Evolutionary conservation across 164 flowering plant species (phyloP).

Genomic region (Stephania yunnanensis): DNA sequence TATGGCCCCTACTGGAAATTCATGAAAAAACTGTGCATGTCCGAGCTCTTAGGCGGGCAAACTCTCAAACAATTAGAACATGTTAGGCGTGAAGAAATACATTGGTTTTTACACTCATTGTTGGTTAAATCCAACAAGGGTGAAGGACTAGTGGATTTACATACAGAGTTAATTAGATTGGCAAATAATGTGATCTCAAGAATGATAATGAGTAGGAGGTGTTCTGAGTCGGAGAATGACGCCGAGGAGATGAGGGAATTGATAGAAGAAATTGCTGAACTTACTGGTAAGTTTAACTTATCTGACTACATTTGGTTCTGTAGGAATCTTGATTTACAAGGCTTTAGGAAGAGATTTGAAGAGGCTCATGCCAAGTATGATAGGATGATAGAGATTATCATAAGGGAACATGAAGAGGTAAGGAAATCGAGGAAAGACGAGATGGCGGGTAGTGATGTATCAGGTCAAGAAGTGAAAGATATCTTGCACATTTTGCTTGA

Average conservation of each 20-base stretch:
- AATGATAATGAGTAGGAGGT: conserved; percentile 37
- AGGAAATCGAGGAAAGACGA: conserved; percentile 13
- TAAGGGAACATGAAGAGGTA: conserved; percentile 27
- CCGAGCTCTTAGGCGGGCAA: conserved; percentile 39
- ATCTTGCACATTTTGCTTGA: conserved; percentile 48
- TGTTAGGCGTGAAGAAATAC: conserved; percentile 27
- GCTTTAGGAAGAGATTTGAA: conserved; percentile 30
- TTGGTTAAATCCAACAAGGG: conserved; percentile 12
- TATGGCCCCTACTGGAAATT: conserved; percentile 62
- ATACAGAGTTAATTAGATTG: conserved; percentile 30
- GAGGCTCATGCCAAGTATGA: conserved; percentile 34
- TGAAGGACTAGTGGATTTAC: conserved; percentile 25
- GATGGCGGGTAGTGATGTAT: not conserved
- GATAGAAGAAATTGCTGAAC: conserved; percentile 32
- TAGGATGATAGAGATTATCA: conserved; percentile 38
- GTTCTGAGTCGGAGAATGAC: conserved; percentile 28
- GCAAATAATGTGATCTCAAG: conserved; percentile 43
- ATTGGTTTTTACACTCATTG: conserved; percentile 19
- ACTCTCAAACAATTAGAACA: conserved; percentile 25
- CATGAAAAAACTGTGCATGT: conserved; percentile 44
- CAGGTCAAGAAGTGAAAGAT: conserved; percentile 28
- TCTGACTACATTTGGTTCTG: conserved; percentile 42
- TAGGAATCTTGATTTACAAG: conserved; percentile 43
- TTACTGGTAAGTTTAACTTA: conserved; percentile 44
- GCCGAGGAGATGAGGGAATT: conserved; percentile 28